Base-by-base conservation (phyloP, 2,329 filamentous ascomycete species). In the Delphinella strobiligena region DNA sequence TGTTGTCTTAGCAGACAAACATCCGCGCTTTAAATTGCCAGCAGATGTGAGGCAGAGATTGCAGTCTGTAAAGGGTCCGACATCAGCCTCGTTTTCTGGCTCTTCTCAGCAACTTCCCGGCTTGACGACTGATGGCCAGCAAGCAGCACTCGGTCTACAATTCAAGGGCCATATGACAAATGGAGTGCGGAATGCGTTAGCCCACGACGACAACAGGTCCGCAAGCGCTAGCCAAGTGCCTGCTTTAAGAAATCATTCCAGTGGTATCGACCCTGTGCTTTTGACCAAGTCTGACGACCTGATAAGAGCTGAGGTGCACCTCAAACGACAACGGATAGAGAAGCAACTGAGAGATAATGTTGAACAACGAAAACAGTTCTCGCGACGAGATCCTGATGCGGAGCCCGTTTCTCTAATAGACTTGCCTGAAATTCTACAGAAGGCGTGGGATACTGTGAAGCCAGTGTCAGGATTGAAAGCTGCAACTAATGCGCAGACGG, bases 221-320 rank as follows among this genome's bases (percentile, higher is more conserved):
- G 5, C 9, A 11, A 17, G n/a, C 24, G 36, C 36, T n/a, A n/a
- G 27, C 14, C 24, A 19, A 16, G 14, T 11, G 8, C 31, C 18
- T 14, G 14, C 14, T n/a, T 12, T 4, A 11, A 18, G 18, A 11
- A 18, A 7, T 19, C 14, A 17, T 17, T n/a, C 24, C 9, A 41
- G 39, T 44, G 78, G 80, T 59, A 82, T 91, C 63, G 77, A 93
- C 59, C 84, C 86, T 36, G 78, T 93, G 45, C 71, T 93, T 50
- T 71, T 93, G 59, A 80, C 84, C 55, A 94, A 94, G 61, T 88
- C 87, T 50, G 82, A 86, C 55, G 78, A 84, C 55, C 68, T 93
- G 49, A 77, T 91, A 55, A 82, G 78, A 63, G 85, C 86, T 54
- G 86, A 93, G 62, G 67, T 85, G 45, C 76, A 82, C 56, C 62